Percentiles rank a stretch among this genome's conserved stretches.
Conservation (phyloP, 2,329 filamentous ascomycete genomes). For the Colletotrichum spaethianum region DNA sequence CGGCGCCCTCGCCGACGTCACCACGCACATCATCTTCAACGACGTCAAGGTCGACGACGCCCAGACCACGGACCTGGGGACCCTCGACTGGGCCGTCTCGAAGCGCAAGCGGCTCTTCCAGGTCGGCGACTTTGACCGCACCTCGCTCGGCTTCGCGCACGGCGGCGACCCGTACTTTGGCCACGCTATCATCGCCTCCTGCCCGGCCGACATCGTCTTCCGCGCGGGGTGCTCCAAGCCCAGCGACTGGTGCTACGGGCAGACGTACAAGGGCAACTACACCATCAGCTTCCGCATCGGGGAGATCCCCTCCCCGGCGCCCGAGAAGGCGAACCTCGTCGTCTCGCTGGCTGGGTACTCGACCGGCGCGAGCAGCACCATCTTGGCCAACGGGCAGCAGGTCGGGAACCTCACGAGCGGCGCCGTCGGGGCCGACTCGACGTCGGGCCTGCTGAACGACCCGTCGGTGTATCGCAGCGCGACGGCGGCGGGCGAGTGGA, state of each 20-base stretch:
- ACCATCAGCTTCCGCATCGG: slow-evolving; percentile 49
- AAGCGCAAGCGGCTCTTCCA: slow-evolving; percentile 61
- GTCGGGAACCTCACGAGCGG: slow-evolving; percentile 58
- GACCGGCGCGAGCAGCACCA: slow-evolving; percentile 54
- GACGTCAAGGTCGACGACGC: slow-evolving; percentile 54
- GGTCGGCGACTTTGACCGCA: slow-evolving; percentile 38
- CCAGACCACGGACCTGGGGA: slow-evolving; percentile 54
- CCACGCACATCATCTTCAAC: slow-evolving; percentile 58
- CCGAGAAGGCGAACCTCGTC: slow-evolving; percentile 54
- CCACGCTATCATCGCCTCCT: slow-evolving; percentile 60
- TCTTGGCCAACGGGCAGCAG: slow-evolving; percentile 57
- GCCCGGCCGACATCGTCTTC: slow-evolving; percentile 61
- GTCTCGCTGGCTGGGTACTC: slow-evolving; percentile 62
- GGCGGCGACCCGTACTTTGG: slow-evolving; percentile 51
- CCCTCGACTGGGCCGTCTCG: slow-evolving; percentile 57
- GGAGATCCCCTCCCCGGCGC: slow-evolving; percentile 7
- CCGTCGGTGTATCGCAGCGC: slow-evolving; percentile 63
- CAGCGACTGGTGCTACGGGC: slow-evolving; percentile 65
- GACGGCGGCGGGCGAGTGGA: slow-evolving; percentile 63
- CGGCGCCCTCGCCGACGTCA: slow-evolving; percentile 58
- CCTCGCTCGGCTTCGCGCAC: slow-evolving; percentile 34
- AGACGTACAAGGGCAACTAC: slow-evolving; percentile 56
- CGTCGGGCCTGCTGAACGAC: slow-evolving; percentile 53
- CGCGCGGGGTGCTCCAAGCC: slow-evolving; percentile 54
- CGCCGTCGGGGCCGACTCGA: slow-evolving; percentile 29